These are phyloP conservation scores for Ophiostoma himal-ulmi DNA, from an alignment of 2,329 filamentous ascomycete species.

Conservation along the genomic window DNA sequence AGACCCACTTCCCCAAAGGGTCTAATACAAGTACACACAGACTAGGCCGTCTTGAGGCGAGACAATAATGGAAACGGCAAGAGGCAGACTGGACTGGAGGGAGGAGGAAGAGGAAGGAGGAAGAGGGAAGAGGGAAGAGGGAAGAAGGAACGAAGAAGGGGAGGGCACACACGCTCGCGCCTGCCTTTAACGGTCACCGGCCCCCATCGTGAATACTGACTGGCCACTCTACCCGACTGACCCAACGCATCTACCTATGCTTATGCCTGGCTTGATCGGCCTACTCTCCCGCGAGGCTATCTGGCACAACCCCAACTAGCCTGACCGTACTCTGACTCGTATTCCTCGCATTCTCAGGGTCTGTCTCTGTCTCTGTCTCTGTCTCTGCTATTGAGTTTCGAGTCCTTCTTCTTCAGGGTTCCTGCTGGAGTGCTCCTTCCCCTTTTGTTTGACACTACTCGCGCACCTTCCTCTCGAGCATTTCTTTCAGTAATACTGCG, in stretches of 20 bases:
- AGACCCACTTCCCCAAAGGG: background rate
- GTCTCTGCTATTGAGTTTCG: too few relatives aligned
- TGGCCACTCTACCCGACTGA: background rate
- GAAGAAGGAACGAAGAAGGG: background rate
- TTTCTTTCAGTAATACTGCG: background rate
- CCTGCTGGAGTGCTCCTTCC: background rate
- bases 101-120: background rate
- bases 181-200: background rate
- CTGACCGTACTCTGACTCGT: background rate
- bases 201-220: background rate
- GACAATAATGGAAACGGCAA: slow-evolving; percentile 2
- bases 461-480: background rate
- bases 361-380: background rate
- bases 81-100: background rate
- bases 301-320: slow-evolving; percentile 1
- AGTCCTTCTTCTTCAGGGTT: background rate
- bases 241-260: background rate
- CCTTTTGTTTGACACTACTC: background rate
- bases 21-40: background rate
- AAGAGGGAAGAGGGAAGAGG: too few relatives aligned
- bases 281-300: background rate
- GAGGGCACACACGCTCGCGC: background rate
- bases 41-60: background rate
- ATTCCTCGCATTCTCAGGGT: slow-evolving; percentile 10
- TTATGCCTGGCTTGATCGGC: background rate